These are phyloP conservation scores for Flaveria trinervia DNA, from an alignment of 129 eudicot genomes.

Conservation along the genomic window DNA sequence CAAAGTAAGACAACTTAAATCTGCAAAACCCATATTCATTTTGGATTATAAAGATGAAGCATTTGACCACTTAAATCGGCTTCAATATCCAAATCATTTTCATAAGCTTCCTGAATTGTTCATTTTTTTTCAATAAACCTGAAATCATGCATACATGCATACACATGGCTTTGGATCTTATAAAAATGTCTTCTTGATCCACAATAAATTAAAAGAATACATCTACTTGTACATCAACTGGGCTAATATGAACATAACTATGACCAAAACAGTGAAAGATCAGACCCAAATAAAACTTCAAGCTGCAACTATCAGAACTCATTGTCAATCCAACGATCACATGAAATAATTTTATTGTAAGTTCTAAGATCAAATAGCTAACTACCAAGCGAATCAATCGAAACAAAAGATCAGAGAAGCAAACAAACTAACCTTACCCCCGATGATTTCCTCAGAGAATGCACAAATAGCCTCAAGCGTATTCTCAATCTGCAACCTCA, in stretches of 20 bases:
- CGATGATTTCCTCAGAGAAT: slow-evolving; percentile 64
- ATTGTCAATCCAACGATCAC: background rate
- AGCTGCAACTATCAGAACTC: slow-evolving; percentile 1
- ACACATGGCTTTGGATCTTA: background rate
- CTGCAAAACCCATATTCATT: background rate
- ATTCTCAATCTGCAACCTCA: slow-evolving; percentile 73
- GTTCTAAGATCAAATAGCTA: background rate
- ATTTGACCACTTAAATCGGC: background rate
- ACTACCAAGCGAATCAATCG: background rate
- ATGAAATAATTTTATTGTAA: too few species aligned
- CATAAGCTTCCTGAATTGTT: background rate
- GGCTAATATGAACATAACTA: background rate
- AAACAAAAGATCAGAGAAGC: background rate
- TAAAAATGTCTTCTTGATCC: slow-evolving; percentile 17
- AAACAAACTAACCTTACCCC: slow-evolving; percentile 71
- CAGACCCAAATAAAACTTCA: slow-evolving; percentile 1
- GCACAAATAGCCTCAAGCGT: slow-evolving; percentile 62
- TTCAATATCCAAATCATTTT: background rate
- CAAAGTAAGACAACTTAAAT: slow-evolving; percentile 15
- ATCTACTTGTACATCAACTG: background rate
- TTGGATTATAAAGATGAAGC: background rate
- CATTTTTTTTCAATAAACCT: background rate
- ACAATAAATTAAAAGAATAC: background rate
- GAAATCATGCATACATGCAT: background rate
- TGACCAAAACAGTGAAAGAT: slow-evolving; percentile 18